Evolutionary conservation across 192 early-diverging fungal species (phyloP), one percentile per base, ranked within the genome.

Genomic region (Coemansia sp.): DNA sequence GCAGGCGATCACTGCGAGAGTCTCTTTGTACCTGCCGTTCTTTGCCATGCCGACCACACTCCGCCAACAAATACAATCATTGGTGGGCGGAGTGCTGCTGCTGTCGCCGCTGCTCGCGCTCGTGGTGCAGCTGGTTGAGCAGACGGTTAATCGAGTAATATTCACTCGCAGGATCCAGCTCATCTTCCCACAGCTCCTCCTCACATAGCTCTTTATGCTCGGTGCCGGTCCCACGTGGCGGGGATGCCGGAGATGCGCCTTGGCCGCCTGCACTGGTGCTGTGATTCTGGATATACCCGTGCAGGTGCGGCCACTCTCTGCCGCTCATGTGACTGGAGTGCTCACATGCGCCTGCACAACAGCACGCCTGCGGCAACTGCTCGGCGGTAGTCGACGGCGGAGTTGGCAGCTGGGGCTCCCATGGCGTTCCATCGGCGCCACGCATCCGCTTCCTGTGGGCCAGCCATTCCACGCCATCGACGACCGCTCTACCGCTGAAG

Each of bases 131-230:
- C 63, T 60, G 67, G 27, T 70, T 67, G n/a, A 79, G 64, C 47
- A 79, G 64, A 47, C 56, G 48, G 61, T 73, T 79, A 26, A 79
- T 79, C 10, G 62, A 34, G 57, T 79, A 79, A 60, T 79, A 79
- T 49, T 73, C 66, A 60, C 71, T 73, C 27, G 47, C 27, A 1
- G 76, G 71, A 23, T 69, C 67, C 16, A 66, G 31, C 54, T 54
- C 67, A 24, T 62, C 59, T 7, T 54, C 51, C 28, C 47, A 63
- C 51, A 64, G 55, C 27, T 48, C 54, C 4, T 58, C 34, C 21
- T 55, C 38, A 54, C 44, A 48, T 21, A 30, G 48, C 24, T 31
- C 19, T n/a, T 51, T 52, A 23, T 55, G 49, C 44, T 47, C 49
- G 67, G 50, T 50, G 19, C 48, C 60, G 44, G 30, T 34, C 10